A percentile compares a stretch with the other conserved stretches of the same genome.
phyloP scores from a whole-genome alignment of 257 asterid genomes.

The Solanum gracilifrons region DNA sequence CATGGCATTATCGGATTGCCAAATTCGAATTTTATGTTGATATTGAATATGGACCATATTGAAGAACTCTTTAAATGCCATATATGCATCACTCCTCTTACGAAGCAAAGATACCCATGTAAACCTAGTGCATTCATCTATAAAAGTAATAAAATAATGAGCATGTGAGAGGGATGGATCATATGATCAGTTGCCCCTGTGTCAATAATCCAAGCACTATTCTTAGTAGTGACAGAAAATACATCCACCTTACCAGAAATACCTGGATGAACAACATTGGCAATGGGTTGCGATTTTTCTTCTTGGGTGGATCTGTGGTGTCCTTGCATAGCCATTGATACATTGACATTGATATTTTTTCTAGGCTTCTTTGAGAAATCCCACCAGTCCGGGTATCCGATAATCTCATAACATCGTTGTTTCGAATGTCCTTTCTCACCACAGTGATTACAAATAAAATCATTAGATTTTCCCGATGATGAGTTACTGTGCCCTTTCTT shows the following conservation, averaged over 20 bases:
- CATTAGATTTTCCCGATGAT: too few relatives aligned
- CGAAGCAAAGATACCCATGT: not conserved
- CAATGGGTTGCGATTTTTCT: not conserved
- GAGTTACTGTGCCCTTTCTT: too few relatives aligned
- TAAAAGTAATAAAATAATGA: too few relatives aligned
- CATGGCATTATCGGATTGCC: not conserved
- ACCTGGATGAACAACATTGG: not conserved
- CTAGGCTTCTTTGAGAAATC: too few relatives aligned
- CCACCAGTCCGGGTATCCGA: too few relatives aligned
- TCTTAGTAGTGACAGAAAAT: not conserved
- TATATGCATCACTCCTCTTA: not conserved
- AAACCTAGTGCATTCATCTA: not conserved
- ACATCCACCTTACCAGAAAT: not conserved
- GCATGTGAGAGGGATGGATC: not conserved
- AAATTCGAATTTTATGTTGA: not conserved
- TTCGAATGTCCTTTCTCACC: too few relatives aligned
- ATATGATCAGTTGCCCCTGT: not conserved
- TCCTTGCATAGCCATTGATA: not conserved
- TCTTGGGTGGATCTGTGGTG: not conserved
- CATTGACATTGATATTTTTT: too few relatives aligned
- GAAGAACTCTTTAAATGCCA: not conserved
- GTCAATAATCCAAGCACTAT: not conserved
- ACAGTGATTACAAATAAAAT: too few relatives aligned
- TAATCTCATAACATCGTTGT: too few relatives aligned
- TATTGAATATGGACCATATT: not conserved